Conservation (phyloP, 1,284 basidiomycete species). For the Tylopilus orsonianus region DNA sequence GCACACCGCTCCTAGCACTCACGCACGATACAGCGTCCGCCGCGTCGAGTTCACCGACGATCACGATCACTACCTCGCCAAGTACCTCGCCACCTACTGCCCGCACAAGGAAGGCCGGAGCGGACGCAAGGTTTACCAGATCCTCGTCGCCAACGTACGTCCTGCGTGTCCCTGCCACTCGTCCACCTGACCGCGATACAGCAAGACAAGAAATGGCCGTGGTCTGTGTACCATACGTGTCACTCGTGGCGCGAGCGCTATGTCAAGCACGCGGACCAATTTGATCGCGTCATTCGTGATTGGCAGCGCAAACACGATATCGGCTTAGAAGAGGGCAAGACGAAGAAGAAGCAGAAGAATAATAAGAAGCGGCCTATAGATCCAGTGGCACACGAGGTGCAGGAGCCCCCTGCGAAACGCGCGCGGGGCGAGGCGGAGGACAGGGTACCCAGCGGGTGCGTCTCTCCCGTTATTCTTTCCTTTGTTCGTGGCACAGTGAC, state of each 20-base stretch:
- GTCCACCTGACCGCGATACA: background rate
- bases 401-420: constrained; percentile 13
- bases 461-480: background rate
- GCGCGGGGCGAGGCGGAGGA: background rate
- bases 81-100: constrained; percentile 27
- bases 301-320: constrained; percentile 19
- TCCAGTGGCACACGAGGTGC: constrained; percentile 2
- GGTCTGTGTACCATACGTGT: constrained; percentile 48
- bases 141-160: constrained; percentile 37
- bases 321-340: too few relatives aligned
- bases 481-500: background rate
- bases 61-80: constrained; percentile 19
- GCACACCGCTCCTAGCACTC: background rate
- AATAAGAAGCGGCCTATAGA: constrained; percentile 7
- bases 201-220: constrained; percentile 38
- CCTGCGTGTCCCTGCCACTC: too few relatives aligned
- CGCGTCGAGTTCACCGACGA: constrained; percentile 19
- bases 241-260: constrained; percentile 58
- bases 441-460: constrained; percentile 8
- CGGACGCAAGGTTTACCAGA: constrained; percentile 42
- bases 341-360: too few relatives aligned
- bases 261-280: constrained; percentile 38
- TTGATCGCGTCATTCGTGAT: constrained; percentile 42
- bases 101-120: constrained; percentile 33
- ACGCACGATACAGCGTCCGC: constrained; percentile 18